Percentiles rank a stretch among this genome's conserved stretches.
These are phyloP conservation scores for Fusarium decemcellulare DNA, from an alignment of 2,329 filamentous ascomycete genomes.

Conservation along the genomic window DNA sequence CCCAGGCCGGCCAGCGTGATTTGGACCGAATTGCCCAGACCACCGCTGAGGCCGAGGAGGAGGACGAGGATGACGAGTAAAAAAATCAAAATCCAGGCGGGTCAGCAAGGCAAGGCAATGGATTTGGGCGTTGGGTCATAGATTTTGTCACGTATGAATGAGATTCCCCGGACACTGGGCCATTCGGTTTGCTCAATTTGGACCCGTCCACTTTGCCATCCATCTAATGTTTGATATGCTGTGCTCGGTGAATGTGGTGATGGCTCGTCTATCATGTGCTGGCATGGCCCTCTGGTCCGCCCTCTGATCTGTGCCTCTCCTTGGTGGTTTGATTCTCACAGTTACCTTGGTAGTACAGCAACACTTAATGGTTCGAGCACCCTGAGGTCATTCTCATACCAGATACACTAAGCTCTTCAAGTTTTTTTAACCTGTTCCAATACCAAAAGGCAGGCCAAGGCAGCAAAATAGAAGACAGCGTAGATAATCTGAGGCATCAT, in stretches of 20 bases:
- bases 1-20: slow-evolving; percentile 98
- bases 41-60: slow-evolving; percentile 80
- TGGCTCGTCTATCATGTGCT: not conserved
- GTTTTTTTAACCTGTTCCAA: no score
- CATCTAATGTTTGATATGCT: slow-evolving; percentile 25
- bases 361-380: no score
- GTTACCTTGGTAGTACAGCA: no score
- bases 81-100: slow-evolving; percentile 52
- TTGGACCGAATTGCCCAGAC: slow-evolving; percentile 95
- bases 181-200: slow-evolving; percentile 55
- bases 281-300: no score
- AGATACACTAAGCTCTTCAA: no score
- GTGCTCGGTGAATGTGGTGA: slow-evolving; percentile 27
- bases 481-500: no score
- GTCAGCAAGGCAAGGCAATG: slow-evolving; percentile 43
- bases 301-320: no score
- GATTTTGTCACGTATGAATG: slow-evolving; percentile 59
- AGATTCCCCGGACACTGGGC: slow-evolving; percentile 55
- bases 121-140: slow-evolving; percentile 59
- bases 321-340: no score
- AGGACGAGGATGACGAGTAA: slow-evolving; percentile 76
- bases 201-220: slow-evolving; percentile 48
- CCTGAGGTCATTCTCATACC: no score
- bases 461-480: no score
- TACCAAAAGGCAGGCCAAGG: no score